Conservation (phyloP, 2,329 filamentous ascomycete species). For the Fusarium sambucinum region DNA sequence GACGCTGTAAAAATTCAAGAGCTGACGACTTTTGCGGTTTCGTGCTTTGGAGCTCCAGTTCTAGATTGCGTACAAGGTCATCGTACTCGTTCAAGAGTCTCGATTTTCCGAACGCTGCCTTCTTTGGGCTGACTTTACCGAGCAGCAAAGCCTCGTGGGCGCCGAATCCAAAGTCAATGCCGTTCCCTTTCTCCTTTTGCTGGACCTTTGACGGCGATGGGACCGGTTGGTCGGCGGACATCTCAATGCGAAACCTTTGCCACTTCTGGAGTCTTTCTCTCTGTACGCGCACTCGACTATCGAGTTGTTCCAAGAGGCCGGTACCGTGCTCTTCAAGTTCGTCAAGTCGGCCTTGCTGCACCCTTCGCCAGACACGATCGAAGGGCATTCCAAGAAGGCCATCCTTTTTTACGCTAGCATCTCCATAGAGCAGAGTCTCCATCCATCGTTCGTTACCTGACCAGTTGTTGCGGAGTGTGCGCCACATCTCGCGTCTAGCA, state of each 20-base stretch:
- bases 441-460: slow-evolving; percentile 81
- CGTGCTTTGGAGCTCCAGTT: slow-evolving; percentile 55
- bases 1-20: slow-evolving; percentile 44
- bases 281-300: slow-evolving; percentile 75
- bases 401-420: slow-evolving; percentile 67
- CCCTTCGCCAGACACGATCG: slow-evolving; percentile 76
- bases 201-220: slow-evolving; percentile 45
- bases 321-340: slow-evolving; percentile 65
- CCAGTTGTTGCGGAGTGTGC: slow-evolving; percentile 79
- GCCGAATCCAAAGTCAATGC: slow-evolving; percentile 67
- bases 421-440: slow-evolving; percentile 76
- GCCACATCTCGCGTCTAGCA: slow-evolving; percentile 65
- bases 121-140: slow-evolving; percentile 51
- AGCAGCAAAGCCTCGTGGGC: slow-evolving; percentile 63
- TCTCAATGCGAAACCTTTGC: slow-evolving; percentile 72
- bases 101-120: slow-evolving; percentile 37
- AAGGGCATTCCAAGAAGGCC: slow-evolving; percentile 75
- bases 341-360: slow-evolving; percentile 69
- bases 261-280: slow-evolving; percentile 77
- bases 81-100: slow-evolving; percentile 58
- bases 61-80: slow-evolving; percentile 57
- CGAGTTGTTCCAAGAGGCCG: slow-evolving; percentile 77
- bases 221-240: slow-evolving; percentile 54
- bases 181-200: slow-evolving; percentile 50
- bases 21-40: slow-evolving; percentile 29